Base-by-base conservation (phyloP, 106 monocot species). In the Allium sativum region DNA sequence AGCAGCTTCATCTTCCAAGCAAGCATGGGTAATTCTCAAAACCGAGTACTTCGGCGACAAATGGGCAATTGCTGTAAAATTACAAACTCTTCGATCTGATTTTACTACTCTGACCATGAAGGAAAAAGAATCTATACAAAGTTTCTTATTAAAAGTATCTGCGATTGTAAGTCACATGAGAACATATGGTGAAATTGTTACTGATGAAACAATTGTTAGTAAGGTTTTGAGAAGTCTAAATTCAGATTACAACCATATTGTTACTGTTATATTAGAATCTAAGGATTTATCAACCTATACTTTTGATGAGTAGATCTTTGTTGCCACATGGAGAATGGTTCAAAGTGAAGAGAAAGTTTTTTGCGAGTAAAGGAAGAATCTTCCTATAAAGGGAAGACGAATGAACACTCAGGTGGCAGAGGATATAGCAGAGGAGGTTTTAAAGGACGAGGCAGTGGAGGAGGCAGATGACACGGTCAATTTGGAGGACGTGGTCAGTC, bases 91-190 rank as follows among this genome's bases (percentile, higher is more conserved):
- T 2, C 19, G 67, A 7, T 43, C 1, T 43, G 43, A 67, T 5
- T 67, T 67, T 55, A 56, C 55, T 19, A 54, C 15, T 21, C 18
- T 66, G 41, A 1, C 13, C 2, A 67, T 67, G 55, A 67, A 67
- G 15, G 55, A 44, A 9, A 42, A 17, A 43, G n/a, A 55, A 67
- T 18, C 1, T 10, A 4, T 9, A 55, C 13, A 2, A 18, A 43
- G 67, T 12, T 17, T 67, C 56, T 31, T 67, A 18, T 4, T 40
- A 13, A 54, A 15, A 0, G 3, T 4, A 6, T 47, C 7, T 3
- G 3, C 9, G 16, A 43, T 7, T 42, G 5, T 17, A 12, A 20
- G 18, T 57, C 57, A 57, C 21, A 57, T 57, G 18, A 44, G 14
- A 20, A 44, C n/a, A 46, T 58, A 47, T n/a, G n/a, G n/a, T n/a